These are phyloP conservation scores for Xylaria grammica DNA, from an alignment of 495 filamentous ascomycete genomes.

Conservation along the genomic window DNA sequence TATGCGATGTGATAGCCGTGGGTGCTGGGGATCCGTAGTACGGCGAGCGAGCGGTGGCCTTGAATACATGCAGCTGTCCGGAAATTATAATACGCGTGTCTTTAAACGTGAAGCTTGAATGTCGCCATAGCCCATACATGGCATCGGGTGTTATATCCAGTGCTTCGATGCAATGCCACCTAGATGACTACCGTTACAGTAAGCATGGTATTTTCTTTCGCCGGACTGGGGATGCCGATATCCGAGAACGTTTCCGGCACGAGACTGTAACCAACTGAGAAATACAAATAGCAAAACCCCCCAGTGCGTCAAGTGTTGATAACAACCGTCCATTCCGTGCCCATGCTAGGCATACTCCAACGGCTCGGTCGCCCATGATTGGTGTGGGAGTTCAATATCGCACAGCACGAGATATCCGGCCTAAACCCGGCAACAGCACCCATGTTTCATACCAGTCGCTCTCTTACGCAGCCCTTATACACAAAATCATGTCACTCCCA, in stretches of 20 bases:
- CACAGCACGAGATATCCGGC: background rate
- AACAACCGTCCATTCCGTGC: background rate
- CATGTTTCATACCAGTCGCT: background rate
- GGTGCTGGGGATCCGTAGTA: background rate
- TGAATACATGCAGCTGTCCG: background rate
- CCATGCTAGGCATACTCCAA: background rate
- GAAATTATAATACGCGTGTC: background rate
- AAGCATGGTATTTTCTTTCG: background rate
- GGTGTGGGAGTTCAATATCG: background rate
- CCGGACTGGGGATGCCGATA: background rate
- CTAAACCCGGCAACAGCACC: conserved; percentile 3
- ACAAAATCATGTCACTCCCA: background rate
- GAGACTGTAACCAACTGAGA: background rate
- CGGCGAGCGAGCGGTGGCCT: background rate
- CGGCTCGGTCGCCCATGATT: background rate
- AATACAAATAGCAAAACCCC: background rate
- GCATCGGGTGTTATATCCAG: background rate
- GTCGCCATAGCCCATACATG: background rate
- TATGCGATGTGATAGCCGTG: background rate
- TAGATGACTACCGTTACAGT: conserved; percentile 2
- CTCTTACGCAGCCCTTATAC: no score
- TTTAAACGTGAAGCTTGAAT: background rate
- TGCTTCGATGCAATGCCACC: background rate
- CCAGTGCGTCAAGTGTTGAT: background rate
- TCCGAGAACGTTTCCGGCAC: background rate